These are phyloP conservation scores for Hemisphaericaspora xylanilytica DNA, from an alignment of 1,139 yeast species.

Conservation along the genomic window DNA sequence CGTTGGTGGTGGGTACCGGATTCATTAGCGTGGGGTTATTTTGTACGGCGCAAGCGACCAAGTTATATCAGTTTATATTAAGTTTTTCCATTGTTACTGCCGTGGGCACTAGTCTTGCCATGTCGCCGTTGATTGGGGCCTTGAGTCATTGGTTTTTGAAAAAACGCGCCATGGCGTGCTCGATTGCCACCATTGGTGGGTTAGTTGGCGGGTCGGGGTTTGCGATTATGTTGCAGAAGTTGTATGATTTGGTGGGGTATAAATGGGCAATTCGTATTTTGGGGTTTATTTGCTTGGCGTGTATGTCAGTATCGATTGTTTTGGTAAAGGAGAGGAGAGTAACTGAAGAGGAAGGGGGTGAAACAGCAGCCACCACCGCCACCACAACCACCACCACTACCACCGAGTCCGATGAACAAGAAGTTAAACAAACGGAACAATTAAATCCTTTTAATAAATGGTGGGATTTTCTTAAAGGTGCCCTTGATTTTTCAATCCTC, in stretches of 20 bases:
- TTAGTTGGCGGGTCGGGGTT: conserved; percentile 61
- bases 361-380: no score
- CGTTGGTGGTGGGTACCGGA: conserved; percentile 46
- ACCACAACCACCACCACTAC: no score
- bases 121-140: conserved; percentile 59
- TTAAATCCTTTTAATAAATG: neutral
- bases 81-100: conserved; percentile 59
- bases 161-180: conserved; percentile 55
- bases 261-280: conserved; percentile 61
- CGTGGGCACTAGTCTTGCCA: conserved; percentile 53
- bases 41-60: conserved; percentile 50
- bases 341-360: conserved; percentile 9
- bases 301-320: conserved; percentile 34
- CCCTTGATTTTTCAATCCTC: conserved; percentile 41
- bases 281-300: conserved; percentile 47
- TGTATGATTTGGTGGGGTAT: conserved; percentile 50
- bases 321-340: conserved; percentile 44
- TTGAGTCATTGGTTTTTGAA: conserved; percentile 61
- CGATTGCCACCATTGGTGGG: conserved; percentile 61
- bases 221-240: conserved; percentile 51
- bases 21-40: conserved; percentile 49
- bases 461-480: conserved; percentile 21
- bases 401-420: no score
- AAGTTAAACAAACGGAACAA: no score
- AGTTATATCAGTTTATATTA: conserved; percentile 58